phyloP scores from a whole-genome alignment of 2,329 filamentous ascomycete genomes.

The Colletotrichum lupini region DNA sequence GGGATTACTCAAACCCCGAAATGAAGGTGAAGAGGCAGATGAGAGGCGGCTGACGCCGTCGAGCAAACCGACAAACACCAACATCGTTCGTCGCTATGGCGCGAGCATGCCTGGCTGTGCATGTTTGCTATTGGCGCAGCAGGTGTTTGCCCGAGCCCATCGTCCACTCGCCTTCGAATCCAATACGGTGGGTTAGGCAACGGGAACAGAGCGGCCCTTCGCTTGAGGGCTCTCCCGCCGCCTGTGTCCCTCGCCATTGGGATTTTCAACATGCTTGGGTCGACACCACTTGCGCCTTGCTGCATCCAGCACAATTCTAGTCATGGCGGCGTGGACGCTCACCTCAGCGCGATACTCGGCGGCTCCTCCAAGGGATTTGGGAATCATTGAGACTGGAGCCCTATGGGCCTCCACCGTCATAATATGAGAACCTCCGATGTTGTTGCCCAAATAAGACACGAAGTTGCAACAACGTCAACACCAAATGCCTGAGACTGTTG shows the following conservation, averaged over 20 bases:
- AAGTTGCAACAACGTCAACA: conserved; percentile 20
- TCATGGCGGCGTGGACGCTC: conserved; percentile 15
- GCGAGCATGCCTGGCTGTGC: conserved; percentile 1
- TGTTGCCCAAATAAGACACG: conserved; percentile 12
- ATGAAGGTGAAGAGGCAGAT: conserved; percentile 10
- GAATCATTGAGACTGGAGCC: neutral
- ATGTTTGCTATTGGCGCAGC: neutral
- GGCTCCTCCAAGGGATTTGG: neutral
- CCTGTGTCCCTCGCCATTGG: conserved; percentile 5
- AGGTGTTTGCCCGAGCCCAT: neutral
- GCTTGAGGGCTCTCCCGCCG: conserved; percentile 12
- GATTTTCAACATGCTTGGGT: neutral
- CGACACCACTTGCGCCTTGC: conserved; percentile 1
- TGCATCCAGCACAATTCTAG: conserved; percentile 1
- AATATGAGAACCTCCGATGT: neutral
- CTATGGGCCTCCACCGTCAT: neutral
- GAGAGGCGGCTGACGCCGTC: neutral
- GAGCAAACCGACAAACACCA: neutral
- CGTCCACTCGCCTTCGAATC: conserved; percentile 1
- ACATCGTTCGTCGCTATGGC: neutral
- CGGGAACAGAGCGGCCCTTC: conserved; percentile 16
- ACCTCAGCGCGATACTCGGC: conserved; percentile 17
- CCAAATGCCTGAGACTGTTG: neutral
- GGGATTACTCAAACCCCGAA: neutral
- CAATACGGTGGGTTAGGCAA: conserved; percentile 22